Percentiles rank a stretch among this genome's conserved stretches.
phyloP scores from a whole-genome alignment of 1,284 basidiomycete genomes.

The Malassezia furfur region DNA sequence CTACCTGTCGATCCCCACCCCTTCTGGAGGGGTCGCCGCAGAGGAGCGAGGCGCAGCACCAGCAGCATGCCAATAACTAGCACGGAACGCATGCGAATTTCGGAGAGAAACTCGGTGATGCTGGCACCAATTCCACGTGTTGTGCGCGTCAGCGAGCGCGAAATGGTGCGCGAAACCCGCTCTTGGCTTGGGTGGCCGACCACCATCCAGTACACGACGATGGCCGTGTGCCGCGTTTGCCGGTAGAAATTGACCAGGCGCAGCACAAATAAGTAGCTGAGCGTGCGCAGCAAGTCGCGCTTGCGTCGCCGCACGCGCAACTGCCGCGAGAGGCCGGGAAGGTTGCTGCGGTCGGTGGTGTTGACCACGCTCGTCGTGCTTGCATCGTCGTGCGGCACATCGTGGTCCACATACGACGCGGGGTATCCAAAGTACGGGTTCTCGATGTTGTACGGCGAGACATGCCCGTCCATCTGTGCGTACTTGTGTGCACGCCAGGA shows the following conservation, averaged over 20 bases:
- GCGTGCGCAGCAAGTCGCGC: conserved; percentile 41
- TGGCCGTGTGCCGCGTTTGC: conserved; percentile 14
- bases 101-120: background rate
- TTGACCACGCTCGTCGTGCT: conserved; percentile 9
- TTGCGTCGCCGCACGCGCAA: conserved; percentile 32
- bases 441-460: conserved; percentile 49
- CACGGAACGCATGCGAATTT: background rate
- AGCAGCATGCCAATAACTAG: conserved; percentile 1
- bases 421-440: conserved; percentile 84
- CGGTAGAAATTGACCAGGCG: conserved; percentile 33
- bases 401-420: conserved; percentile 30
- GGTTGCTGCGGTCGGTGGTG: conserved; percentile 6
- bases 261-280: conserved; percentile 43
- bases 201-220: conserved; percentile 3
- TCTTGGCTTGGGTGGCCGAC: background rate
- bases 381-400: conserved; percentile 4
- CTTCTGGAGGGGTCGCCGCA: background rate
- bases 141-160: conserved; percentile 1
- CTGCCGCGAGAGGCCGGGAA: conserved; percentile 14
- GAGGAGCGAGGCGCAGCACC: background rate
- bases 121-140: background rate
- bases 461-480: conserved; percentile 28
- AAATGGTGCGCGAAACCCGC: background rate
- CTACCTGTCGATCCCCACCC: background rate
- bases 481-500: conserved; percentile 38